phyloP scores from a whole-genome alignment of 2,329 filamentous ascomycete species.

The Paraconiothyrium brasiliense region DNA sequence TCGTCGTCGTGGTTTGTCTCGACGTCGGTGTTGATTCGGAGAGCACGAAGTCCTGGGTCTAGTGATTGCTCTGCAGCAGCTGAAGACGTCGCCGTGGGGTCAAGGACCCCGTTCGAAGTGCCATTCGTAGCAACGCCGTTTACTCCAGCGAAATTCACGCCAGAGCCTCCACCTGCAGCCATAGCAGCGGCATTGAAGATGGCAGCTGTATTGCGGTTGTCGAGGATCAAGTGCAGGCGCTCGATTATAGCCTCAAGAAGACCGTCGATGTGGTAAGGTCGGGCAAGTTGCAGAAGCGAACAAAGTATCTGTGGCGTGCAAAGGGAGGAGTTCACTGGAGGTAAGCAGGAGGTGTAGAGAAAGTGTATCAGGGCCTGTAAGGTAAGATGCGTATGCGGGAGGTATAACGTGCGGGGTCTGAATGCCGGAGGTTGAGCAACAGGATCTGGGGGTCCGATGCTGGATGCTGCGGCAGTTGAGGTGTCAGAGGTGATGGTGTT shows the following conservation, averaged over 20 bases:
- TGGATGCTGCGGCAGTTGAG: conserved; percentile 50
- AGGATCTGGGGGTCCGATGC: conserved; percentile 63
- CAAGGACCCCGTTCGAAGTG: conserved; percentile 32
- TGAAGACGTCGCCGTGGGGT: conserved; percentile 13
- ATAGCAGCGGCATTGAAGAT: conserved; percentile 99
- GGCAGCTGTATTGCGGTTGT: conserved; percentile 92
- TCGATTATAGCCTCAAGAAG: conserved; percentile 93
- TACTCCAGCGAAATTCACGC: conserved; percentile 69
- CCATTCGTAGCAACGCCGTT: conserved; percentile 42
- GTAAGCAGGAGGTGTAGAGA: conserved; percentile 90
- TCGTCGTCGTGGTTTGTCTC: conserved; percentile 44
- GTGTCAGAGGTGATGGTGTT: conserved; percentile 50
- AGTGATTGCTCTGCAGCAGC: conserved; percentile 38
- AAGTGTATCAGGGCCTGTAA: conserved; percentile 91
- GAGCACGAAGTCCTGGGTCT: conserved; percentile 47
- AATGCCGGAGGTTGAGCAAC: conserved; percentile 65
- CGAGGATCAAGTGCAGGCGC: conserved; percentile 85
- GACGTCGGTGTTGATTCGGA: conserved; percentile 63
- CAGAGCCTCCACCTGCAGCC: conserved; percentile 91
- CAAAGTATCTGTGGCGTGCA: conserved; percentile 96
- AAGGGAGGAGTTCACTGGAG: conserved; percentile 76
- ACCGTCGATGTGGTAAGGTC: conserved; percentile 92
- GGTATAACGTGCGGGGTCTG: conserved; percentile 87
- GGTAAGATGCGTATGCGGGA: conserved; percentile 91
- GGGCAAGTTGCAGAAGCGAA: conserved; percentile 89